Percentiles rank a stretch among this genome's conserved stretches.
Conservation (phyloP, 345 rosid genomes). For the Eucalyptus albens region DNA sequence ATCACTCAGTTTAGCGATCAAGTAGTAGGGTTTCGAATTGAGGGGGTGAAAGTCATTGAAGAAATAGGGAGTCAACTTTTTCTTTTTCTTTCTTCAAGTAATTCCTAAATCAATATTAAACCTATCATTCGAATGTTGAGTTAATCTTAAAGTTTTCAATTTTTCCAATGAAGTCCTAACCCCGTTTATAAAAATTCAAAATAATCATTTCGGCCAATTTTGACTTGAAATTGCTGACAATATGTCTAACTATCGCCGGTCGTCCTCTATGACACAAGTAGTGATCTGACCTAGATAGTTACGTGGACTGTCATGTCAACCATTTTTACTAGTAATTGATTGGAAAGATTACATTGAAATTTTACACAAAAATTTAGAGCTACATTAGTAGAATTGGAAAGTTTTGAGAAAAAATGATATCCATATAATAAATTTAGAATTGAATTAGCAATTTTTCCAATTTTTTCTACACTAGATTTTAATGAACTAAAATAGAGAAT, state of each 20-base stretch:
- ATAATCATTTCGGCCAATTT: background rate
- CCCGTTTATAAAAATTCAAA: background rate
- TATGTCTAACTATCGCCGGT: rapidly evolving
- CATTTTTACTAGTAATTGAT: background rate
- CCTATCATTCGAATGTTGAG: background rate
- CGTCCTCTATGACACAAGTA: background rate
- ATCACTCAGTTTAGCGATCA: background rate
- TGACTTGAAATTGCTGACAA: background rate
- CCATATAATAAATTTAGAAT: background rate
- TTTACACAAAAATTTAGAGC: background rate
- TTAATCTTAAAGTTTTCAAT: background rate
- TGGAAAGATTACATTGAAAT: background rate
- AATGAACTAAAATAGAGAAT: background rate
- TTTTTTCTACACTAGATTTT: background rate
- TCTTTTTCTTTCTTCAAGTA: background rate
- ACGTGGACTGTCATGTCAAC: background rate
- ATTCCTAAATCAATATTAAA: background rate
- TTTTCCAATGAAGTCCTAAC: background rate
- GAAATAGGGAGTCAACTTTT: background rate
- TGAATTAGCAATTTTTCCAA: background rate
- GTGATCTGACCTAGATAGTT: background rate
- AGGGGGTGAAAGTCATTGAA: background rate
- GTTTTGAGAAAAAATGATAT: background rate
- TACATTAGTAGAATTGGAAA: background rate
- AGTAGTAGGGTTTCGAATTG: background rate